These are phyloP conservation scores for Primulina huaijiensis DNA, from an alignment of 257 asterid species.

Conservation along the genomic window DNA sequence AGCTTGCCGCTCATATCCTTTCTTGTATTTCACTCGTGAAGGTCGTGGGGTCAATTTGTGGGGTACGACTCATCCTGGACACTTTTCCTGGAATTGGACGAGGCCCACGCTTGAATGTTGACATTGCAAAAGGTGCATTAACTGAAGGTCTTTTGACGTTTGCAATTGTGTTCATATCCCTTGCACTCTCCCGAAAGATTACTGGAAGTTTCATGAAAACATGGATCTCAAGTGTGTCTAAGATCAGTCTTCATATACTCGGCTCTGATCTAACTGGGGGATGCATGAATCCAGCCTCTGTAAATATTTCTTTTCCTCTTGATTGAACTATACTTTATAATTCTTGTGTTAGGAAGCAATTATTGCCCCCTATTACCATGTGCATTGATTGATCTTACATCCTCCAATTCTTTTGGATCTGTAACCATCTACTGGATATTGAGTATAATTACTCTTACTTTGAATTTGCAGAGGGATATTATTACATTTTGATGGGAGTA, in stretches of 20 bases:
- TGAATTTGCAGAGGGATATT: too few relatives aligned
- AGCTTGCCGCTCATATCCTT: conserved; percentile 8
- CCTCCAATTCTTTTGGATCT: too few relatives aligned
- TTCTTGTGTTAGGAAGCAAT: not conserved
- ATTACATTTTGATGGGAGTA: too few relatives aligned
- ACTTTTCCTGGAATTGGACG: conserved; percentile 61
- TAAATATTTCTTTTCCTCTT: conserved; percentile 32
- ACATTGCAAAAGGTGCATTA: conserved; percentile 71
- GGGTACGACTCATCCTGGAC: conserved; percentile 55
- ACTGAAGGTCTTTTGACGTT: conserved; percentile 79
- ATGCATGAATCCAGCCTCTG: conserved; percentile 97
- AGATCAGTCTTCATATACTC: conserved; percentile 73
- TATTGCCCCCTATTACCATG: too few relatives aligned
- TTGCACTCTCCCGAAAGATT: conserved; percentile 46
- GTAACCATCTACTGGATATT: too few relatives aligned
- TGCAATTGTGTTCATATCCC: conserved; percentile 53
- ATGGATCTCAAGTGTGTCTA: conserved; percentile 83
- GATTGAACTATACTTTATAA: not conserved
- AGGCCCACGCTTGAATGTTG: conserved; percentile 65
- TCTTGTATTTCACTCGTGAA: conserved; percentile 21
- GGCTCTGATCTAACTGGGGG: conserved; percentile 95
- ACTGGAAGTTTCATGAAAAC: conserved; percentile 61
- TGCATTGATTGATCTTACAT: too few relatives aligned
- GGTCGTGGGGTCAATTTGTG: conserved; percentile 78
- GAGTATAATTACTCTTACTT: too few relatives aligned